A percentile compares a stretch with the other conserved stretches of the same genome.
Conservation (phyloP, 2,329 filamentous ascomycete species). For the Pseudogymnoascus sp. region DNA sequence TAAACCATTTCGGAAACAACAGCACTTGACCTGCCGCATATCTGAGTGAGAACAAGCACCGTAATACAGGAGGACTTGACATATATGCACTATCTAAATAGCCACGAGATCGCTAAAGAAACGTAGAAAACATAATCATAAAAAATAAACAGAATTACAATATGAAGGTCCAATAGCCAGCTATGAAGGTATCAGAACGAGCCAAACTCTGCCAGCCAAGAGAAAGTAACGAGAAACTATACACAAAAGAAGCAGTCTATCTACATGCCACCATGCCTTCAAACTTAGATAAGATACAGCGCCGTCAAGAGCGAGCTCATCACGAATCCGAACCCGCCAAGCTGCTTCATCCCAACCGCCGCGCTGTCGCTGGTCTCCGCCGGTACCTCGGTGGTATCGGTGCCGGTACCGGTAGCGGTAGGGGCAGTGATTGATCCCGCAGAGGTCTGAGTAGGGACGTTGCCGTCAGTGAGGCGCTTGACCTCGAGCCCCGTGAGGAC, state of each 20-base stretch:
- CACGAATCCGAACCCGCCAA: neutral
- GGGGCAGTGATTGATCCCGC: slow-evolving; percentile 14
- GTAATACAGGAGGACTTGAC: neutral
- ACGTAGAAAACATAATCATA: neutral
- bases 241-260: neutral
- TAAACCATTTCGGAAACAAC: neutral
- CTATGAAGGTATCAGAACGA: neutral
- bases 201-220: neutral
- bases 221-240: neutral
- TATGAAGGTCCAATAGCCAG: neutral
- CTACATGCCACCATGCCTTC: neutral
- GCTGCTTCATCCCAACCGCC: neutral
- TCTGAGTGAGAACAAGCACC: neutral
- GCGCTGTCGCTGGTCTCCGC: neutral
- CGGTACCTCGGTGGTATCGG: neutral
- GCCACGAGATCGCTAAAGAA: neutral
- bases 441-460: slow-evolving; percentile 41
- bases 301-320: neutral
- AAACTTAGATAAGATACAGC: neutral
- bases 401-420: slow-evolving; percentile 9
- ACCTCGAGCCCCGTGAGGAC: slow-evolving; percentile 57
- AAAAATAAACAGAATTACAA: neutral
- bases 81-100: neutral
- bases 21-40: neutral
- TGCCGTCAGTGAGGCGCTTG: slow-evolving; percentile 42